Base-by-base conservation (phyloP, 345 rosid species). In the Combretum micranthum region DNA sequence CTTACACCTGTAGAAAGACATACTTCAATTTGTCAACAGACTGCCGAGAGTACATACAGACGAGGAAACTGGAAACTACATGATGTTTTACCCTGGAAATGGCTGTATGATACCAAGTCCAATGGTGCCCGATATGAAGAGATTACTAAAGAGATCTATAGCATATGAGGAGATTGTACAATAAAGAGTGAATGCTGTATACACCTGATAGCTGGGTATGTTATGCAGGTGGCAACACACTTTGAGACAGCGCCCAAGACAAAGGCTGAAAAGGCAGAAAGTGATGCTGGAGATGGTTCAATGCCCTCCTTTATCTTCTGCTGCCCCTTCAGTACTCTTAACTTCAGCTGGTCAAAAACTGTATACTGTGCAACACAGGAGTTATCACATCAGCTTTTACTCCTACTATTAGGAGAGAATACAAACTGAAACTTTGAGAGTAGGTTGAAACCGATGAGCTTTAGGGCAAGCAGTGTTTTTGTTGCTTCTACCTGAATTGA, bases 161-260 rank as follows among this genome's bases (percentile, higher is more conserved):
- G 52, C 20, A 11, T 50, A 22, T 3, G 3, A 50, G 52, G 52
- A 50, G 43, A 39, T 22, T 15, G 15, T 46, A 6, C 43, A 7
- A 11, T 4, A 32, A 32, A 32, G 39, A 32, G 39, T 32, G 9
- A 32, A 32, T 7, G 10, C 1, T 32, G 10, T 7, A 18, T 15
- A 14, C 68, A 88, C 96, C 97, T 86, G 76, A 92, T 92, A 21
- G 97, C 97, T 13, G 99, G 99, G 69, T 89, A 92, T 44, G 99
- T 92, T 68, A 83, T 39, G 56, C 73, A 55, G 14, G 97, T 92
- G 13, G 99, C 97, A 48, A 80, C 65, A 61, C 94, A 83, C 77
- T 92, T 92, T 2, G 97, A 87, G 67, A 83, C 70, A 1, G 99
- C 97, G 53, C 97, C 99, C 44, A 92, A 67, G 50, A 85, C 53